These are phyloP conservation scores for Coprinopsis sp. DNA, from an alignment of 768 basidiomycete genomes.

Conservation along the genomic window DNA sequence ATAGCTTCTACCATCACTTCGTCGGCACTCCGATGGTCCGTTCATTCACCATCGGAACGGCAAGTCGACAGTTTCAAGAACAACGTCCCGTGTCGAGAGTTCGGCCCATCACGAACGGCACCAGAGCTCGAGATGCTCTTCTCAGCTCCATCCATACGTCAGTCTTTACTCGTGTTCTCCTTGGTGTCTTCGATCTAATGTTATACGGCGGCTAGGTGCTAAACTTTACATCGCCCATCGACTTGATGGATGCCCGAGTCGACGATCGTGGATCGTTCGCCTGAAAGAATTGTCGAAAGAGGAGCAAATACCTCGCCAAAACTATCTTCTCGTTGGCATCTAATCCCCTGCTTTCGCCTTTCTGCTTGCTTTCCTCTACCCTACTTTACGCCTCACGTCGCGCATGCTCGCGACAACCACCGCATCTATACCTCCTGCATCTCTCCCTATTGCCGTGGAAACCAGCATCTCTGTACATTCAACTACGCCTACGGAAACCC, in stretches of 20 bases:
- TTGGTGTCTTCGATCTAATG: slow-evolving; percentile 4
- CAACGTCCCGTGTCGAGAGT: slow-evolving; percentile 12
- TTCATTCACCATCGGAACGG: slow-evolving; percentile 24
- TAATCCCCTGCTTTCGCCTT: not conserved
- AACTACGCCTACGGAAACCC: not conserved
- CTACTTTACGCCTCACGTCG: too few species aligned
- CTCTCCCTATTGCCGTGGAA: not conserved
- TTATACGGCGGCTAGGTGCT: slow-evolving; percentile 26
- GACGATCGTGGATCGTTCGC: not conserved
- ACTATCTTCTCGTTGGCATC: not conserved
- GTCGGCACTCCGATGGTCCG: slow-evolving; percentile 28
- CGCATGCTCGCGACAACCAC: too few species aligned
- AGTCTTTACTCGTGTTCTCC: not conserved
- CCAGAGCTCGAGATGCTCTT: slow-evolving; percentile 9
- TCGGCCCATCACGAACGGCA: slow-evolving; percentile 4
- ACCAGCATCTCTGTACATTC: not conserved
- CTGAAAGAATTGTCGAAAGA: too few species aligned
- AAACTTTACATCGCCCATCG: slow-evolving; percentile 43
- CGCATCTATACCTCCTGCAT: too few species aligned
- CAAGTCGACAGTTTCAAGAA: slow-evolving; percentile 8
- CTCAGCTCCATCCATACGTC: slow-evolving; percentile 41
- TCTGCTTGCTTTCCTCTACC: not conserved
- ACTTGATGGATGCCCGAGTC: slow-evolving; percentile 24
- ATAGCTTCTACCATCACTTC: slow-evolving; percentile 10
- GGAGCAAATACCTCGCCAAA: too few species aligned